A percentile compares a stretch with the other conserved stretches of the same genome.
These are phyloP conservation scores for Schizothecium vesticola DNA, from an alignment of 495 filamentous ascomycete species.

Conservation along the genomic window DNA sequence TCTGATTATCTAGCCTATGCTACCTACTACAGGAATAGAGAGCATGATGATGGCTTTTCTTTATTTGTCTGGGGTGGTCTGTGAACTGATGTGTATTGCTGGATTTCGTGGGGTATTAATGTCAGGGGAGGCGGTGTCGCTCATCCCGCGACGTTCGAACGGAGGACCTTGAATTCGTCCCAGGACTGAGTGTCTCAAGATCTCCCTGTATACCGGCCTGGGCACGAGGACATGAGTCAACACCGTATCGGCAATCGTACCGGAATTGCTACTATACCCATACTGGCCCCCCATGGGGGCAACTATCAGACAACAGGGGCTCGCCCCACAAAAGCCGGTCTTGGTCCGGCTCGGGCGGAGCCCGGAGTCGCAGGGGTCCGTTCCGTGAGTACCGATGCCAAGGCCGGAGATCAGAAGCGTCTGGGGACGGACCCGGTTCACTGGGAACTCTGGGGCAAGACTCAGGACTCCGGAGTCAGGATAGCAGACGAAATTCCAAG, in stretches of 20 bases:
- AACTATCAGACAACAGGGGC: neutral
- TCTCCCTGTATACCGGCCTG: neutral
- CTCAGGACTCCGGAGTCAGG: neutral
- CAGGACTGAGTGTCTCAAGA: neutral
- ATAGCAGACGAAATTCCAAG: neutral
- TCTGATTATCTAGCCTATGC: neutral
- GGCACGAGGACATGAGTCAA: neutral
- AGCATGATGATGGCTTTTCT: neutral
- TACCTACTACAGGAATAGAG: neutral
- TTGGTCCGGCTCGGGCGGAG: neutral
- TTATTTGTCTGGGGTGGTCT: neutral
- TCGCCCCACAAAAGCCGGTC: neutral
- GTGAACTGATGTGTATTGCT: neutral
- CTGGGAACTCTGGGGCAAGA: neutral
- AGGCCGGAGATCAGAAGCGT: neutral
- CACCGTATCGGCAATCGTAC: neutral
- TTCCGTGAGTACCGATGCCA: neutral
- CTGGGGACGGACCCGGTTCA: neutral
- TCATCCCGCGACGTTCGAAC: neutral
- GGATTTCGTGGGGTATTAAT: neutral
- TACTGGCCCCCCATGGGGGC: neutral
- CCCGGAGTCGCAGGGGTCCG: neutral
- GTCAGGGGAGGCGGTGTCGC: neutral
- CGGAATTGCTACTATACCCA: neutral
- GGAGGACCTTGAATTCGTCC: neutral